Evolutionary conservation across 1,284 basidiomycete genomes (phyloP), one percentile per base, ranked within the genome.

Genomic region (Afroboletus lepidellus): DNA sequence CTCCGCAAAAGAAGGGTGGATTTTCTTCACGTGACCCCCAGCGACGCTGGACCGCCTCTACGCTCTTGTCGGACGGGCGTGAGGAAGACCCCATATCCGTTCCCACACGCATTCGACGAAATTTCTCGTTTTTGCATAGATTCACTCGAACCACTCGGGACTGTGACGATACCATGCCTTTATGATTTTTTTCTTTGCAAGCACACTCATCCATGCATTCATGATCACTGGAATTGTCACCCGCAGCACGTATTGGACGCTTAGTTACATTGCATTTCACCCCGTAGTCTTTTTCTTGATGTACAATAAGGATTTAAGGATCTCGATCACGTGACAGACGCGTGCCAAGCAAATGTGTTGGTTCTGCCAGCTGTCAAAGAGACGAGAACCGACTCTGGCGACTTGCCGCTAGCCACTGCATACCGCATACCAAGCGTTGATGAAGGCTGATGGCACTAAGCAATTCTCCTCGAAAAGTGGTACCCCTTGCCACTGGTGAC

Each of bases 401-500:
- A 39, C 24, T 36, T 21, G 41, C n/a, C n/a, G n/a, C 37, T 37
- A 48, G 49, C 53, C 39, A 53, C 54, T 32, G 25, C 34, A 48
- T 51, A 51, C 33, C 37, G 24, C 44, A 24, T 36, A 50, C 46
- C 20, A 18, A 30, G 41, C 23, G 54, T 64, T 45, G 47, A 67
- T 66, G 65, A 60, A 51, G 50, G 44, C 45, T 11, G 38, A 79
- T 79, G 77, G 69, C 73, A 32, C 62, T 79, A 46, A 72, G 62
- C 60, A 72, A 76, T 24, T 86, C 87, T 45, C 87, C 88, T 36
- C 77, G 88, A 52, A 90, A 90, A 69, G 71, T 79, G 9, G 74
- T 90, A 6, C 86, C 88, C 29, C 75, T 90, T 33, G 78, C 84
- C 25, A 77, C 73, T 58, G 86, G 84, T 38, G 81, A 87, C 54